A percentile compares a stretch with the other conserved stretches of the same genome.
These are phyloP conservation scores for Aspergillus sojae DNA, from an alignment of 2,329 filamentous ascomycete species.

Conservation along the genomic window DNA sequence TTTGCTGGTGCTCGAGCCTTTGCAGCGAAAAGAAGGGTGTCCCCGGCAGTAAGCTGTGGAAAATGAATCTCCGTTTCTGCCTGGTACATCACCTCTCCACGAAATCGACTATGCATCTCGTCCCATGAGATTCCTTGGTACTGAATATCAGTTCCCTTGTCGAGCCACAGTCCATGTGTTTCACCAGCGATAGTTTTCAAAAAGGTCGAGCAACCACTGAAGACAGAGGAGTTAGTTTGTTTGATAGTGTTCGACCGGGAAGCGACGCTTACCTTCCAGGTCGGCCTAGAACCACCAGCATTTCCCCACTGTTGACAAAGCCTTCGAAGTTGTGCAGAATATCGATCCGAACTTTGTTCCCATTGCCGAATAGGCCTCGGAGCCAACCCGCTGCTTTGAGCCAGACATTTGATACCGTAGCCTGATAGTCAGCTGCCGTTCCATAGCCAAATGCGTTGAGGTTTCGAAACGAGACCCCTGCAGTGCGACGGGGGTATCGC, in stretches of 20 bases:
- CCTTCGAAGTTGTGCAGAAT: conserved; percentile 68
- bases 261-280: conserved; percentile 41
- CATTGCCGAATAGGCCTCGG: conserved; percentile 30
- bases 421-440: conserved; percentile 48
- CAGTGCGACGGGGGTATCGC: conserved; percentile 35
- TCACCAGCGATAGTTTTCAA: conserved; percentile 84
- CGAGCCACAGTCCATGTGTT: conserved; percentile 76
- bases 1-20: conserved; percentile 56
- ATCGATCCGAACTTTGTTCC: conserved; percentile 50
- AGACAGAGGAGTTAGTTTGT: conserved; percentile 2
- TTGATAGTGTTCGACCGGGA: background rate
- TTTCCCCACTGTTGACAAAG: conserved; percentile 57
- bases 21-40: conserved; percentile 76
- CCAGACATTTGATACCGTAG: conserved; percentile 47
- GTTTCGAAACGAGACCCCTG: conserved; percentile 48
- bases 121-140: conserved; percentile 69
- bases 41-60: conserved; percentile 72
- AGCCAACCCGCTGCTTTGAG: conserved; percentile 37
- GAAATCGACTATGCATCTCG: conserved; percentile 74
- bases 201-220: conserved; percentile 71
- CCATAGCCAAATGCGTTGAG: conserved; percentile 49
- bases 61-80: conserved; percentile 83
- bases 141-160: conserved; percentile 73
- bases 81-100: conserved; percentile 85
- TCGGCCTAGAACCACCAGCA: conserved; percentile 57